These are phyloP conservation scores for Phycomyces nitens DNA, from an alignment of 192 early-diverging fungal genomes.

Conservation along the genomic window DNA sequence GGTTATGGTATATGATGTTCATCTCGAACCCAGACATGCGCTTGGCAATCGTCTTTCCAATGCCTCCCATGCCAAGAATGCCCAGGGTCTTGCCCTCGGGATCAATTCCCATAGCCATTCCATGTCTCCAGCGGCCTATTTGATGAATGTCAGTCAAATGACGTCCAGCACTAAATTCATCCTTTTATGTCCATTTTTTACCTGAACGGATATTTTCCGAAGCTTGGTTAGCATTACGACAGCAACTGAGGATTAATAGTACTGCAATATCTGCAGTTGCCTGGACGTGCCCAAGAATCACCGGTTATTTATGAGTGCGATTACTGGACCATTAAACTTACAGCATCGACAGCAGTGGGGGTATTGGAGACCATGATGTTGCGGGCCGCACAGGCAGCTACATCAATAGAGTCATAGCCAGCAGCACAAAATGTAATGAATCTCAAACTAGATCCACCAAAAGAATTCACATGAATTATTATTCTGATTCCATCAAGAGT, in stretches of 20 bases:
- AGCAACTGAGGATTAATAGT: constrained; percentile 45
- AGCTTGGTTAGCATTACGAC: constrained; percentile 38
- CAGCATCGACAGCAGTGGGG: constrained; percentile 36
- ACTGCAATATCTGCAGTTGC: constrained; percentile 47
- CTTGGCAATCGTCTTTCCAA: constrained; percentile 51
- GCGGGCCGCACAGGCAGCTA: constrained; percentile 27
- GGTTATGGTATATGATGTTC: constrained; percentile 46
- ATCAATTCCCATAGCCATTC: constrained; percentile 34
- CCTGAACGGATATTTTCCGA: constrained; percentile 37
- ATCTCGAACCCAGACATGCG: constrained; percentile 46
- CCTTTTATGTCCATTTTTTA: constrained; percentile 6
- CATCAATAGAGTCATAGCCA: constrained; percentile 40
- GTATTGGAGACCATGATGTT: constrained; percentile 44
- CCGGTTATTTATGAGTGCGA: too few relatives aligned
- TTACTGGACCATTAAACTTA: background rate
- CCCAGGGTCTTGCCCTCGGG: constrained; percentile 40
- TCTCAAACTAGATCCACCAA: constrained; percentile 11
- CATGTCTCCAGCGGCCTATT: constrained; percentile 35
- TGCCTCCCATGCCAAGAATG: constrained; percentile 49
- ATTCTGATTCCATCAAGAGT: too few relatives aligned
- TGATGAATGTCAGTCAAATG: background rate
- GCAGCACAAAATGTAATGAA: constrained; percentile 31
- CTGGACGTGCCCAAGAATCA: background rate
- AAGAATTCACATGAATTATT: background rate
- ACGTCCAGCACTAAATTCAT: background rate